Base-by-base conservation (phyloP, 2,329 filamentous ascomycete genomes). In the Clonostachys byssicola region DNA sequence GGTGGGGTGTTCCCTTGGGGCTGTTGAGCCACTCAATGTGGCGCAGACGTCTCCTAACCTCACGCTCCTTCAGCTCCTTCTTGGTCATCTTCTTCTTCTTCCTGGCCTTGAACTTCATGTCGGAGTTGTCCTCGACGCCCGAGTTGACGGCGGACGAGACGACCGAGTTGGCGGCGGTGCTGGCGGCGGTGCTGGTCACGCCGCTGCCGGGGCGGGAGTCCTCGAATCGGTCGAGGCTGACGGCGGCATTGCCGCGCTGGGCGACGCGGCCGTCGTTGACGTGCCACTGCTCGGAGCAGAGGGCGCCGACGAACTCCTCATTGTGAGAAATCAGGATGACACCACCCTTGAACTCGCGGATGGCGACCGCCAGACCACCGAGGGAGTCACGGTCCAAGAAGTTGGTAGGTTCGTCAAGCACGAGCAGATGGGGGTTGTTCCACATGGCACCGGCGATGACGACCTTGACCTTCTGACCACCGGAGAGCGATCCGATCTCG, bases 1-100 rank as follows among this genome's bases (percentile, higher is more conserved):
- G 88, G 63, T 88, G 83, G 33, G 88, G 88, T 5, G 88, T 92
- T 6, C 89, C 89, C 80, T 92, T 91, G 55, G 88, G 88, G 59
- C 81, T 89, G 70, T 90, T 92, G 58, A 95, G 74, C 88, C 87
- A 88, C 65, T 86, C 80, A 57, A 88, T 86, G 70, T 99, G 91
- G 59, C 94, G 83, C 68, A 97, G 74, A 57, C 94, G 80, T 56
- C 92, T 82, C 54, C 95, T 80, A 40, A 88, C 87, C 71, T 97
- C 92, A 17, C 88, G 80, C 67, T 99, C 94, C 81, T 99, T 99
- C 64, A 92, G 58, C 69, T 99, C 91, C 71, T 91, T 91, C 76
- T 95, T 89, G 48, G 94, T 99, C 82, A 94, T 82, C 89, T 99
- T 99, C 84, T 92, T 95, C 90, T 96, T 96, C 80, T 92, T 94